phyloP scores from a whole-genome alignment of 768 basidiomycete genomes.

The Sarcodon aspratus region DNA sequence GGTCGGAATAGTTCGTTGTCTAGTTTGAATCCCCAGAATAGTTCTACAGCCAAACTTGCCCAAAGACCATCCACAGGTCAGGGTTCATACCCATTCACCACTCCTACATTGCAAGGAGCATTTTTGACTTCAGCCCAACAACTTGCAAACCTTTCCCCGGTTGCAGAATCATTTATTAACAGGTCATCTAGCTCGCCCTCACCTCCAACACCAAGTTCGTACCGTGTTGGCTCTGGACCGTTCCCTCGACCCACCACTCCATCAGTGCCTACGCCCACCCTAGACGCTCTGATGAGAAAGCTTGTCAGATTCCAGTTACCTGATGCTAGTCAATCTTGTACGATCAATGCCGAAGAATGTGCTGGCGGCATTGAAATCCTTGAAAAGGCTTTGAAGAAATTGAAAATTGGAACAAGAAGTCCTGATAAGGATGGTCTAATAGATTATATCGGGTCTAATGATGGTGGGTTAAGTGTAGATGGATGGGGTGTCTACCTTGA shows the following conservation, averaged over 20 bases:
- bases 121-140: conserved; percentile 3
- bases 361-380: conserved; percentile 77
- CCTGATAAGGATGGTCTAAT: conserved; percentile 22
- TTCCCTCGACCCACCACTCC: conserved; percentile 35
- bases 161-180: conserved; percentile 49
- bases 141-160: conserved; percentile 44
- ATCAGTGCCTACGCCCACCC: conserved; percentile 33
- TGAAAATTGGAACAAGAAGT: conserved; percentile 45
- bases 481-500: conserved; percentile 85
- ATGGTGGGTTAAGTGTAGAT: conserved; percentile 71
- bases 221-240: conserved; percentile 49
- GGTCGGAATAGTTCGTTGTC: conserved; percentile 40
- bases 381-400: conserved; percentile 83
- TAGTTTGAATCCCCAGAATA: conserved; percentile 27
- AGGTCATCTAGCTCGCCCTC: conserved; percentile 19
- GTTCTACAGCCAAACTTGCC: conserved; percentile 30
- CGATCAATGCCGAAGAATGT: conserved; percentile 76
- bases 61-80: conserved; percentile 35
- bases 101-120: neutral
- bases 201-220: conserved; percentile 41
- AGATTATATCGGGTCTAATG: conserved; percentile 35
- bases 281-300: conserved; percentile 75
- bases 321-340: conserved; percentile 58
- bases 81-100: conserved; percentile 34
- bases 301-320: conserved; percentile 82